Conservation (phyloP, 2,329 filamentous ascomycete genomes). For the Trichoderma gracile region DNA sequence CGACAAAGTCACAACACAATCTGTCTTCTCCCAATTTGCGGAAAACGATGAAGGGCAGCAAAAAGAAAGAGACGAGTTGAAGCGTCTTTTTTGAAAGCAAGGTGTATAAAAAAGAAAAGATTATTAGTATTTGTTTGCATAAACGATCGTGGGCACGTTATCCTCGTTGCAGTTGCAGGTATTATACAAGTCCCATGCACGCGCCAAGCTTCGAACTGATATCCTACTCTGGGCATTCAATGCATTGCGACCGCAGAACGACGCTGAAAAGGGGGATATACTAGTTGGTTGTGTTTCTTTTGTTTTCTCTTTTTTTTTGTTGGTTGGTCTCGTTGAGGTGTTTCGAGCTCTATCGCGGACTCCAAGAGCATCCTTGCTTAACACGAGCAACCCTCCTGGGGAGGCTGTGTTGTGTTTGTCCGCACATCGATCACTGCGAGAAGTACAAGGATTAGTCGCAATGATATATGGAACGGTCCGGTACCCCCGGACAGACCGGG, state of each 20-base stretch:
- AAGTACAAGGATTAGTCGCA: not conserved
- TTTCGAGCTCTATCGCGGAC: slow-evolving; percentile 3
- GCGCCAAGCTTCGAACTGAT: slow-evolving; percentile 37
- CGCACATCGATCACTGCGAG: slow-evolving; percentile 86
- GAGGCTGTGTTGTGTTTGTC: slow-evolving; percentile 68
- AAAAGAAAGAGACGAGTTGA: not conserved
- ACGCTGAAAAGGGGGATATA: slow-evolving; percentile 18
- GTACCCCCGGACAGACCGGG: not conserved
- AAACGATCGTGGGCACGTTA: slow-evolving; percentile 39
- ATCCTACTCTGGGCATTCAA: slow-evolving; percentile 31
- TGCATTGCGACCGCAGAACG: slow-evolving; percentile 10
- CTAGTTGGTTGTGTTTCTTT: slow-evolving; percentile 8
- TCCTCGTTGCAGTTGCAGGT: slow-evolving; percentile 33
- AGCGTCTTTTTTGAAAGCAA: slow-evolving; percentile 4
- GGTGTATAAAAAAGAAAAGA: not conserved
- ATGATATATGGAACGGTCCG: slow-evolving; percentile 10
- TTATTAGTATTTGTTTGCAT: slow-evolving; percentile 30
- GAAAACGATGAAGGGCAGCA: not conserved
- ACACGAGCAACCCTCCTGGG: slow-evolving; percentile 68
- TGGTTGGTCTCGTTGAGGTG: not conserved
- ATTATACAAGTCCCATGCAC: slow-evolving; percentile 41
- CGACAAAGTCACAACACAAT: not conserved
- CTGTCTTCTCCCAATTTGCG: not conserved
- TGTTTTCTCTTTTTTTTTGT: not conserved
- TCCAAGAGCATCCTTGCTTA: slow-evolving; percentile 30